Conservation (phyloP, 352 stramenopile genomes). For the Phytophthora aleatoria region DNA sequence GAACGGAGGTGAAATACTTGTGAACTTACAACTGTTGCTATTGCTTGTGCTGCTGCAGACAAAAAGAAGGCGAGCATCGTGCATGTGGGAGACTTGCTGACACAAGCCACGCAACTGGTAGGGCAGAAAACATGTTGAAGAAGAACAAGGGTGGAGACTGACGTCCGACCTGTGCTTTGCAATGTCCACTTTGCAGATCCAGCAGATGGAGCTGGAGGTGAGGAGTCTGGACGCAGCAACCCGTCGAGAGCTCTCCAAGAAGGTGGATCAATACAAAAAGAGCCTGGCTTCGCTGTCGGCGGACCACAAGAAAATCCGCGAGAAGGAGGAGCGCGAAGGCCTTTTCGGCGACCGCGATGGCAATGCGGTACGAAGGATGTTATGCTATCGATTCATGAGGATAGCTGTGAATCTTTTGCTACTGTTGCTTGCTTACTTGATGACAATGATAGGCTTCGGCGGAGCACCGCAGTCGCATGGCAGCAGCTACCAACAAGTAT, state of each 20-base stretch:
- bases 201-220: slow-evolving; percentile 91
- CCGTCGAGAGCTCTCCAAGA: slow-evolving; percentile 86
- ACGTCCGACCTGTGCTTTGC: background rate
- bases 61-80: slow-evolving; percentile 88
- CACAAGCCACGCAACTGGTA: slow-evolving; percentile 85
- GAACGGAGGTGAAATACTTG: background rate
- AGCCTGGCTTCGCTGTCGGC: slow-evolving; percentile 80
- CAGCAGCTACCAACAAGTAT: slow-evolving; percentile 83
- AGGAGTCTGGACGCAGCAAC: slow-evolving; percentile 80
- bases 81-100: slow-evolving; percentile 80
- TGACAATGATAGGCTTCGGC: slow-evolving; percentile 52
- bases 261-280: slow-evolving; percentile 91
- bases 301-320: slow-evolving; percentile 82
- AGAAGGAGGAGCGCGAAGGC: slow-evolving; percentile 84
- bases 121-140: background rate
- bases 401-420: slow-evolving; percentile 1
- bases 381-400: background rate
- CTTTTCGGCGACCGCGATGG: slow-evolving; percentile 82
- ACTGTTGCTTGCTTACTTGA: slow-evolving; percentile 1
- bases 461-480: slow-evolving; percentile 80
- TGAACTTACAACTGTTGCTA: background rate
- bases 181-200: slow-evolving; percentile 50
- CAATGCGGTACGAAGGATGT: slow-evolving; percentile 46
- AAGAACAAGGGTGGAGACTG: background rate
- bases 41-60: slow-evolving; percentile 43